Base-by-base conservation (phyloP, 192 early-diverging fungal genomes). In the Umbelopsis ramanniana region DNA sequence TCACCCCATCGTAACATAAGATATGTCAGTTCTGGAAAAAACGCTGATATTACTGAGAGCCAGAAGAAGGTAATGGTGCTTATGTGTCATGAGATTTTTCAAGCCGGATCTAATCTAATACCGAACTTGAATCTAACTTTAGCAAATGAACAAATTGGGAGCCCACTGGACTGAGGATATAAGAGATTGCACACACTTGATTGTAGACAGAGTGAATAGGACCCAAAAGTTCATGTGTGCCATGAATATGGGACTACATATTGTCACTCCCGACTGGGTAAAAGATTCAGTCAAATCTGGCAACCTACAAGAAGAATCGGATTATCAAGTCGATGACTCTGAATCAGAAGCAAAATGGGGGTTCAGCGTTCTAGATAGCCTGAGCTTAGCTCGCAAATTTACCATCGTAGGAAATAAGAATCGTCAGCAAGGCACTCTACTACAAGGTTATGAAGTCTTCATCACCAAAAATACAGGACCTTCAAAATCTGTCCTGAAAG, bases 201-300 rank as follows among this genome's bases (percentile, higher is more conserved):
- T 75, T 10, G 55, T 69, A 4, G 54, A 43, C 23, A 21, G 47
- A 43, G 55, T 75, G 6, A 15, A 63, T 6, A 48, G 68, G 33
- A 75, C 74, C 3, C 67, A 67, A 23, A 75, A 75, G 23, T 57
- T 75, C 17, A 40, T 75, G 22, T 67, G 66, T 55, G 74, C 74
- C 2, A 47, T 75, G 4, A 75, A 75, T 23, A 46, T 75, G 21
- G 74, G 74, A 23, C 22, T 67, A 17, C 23, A 47, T 1, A 66
- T 75, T 8, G 55, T 75, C 26, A 46, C 37, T 6, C 24, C 21
- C 3, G 40, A 70, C 12, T 75, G 74, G 74, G 11, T 68, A 26
- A 66, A 19, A n/a, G 68, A 69, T n/a, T 68, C 68, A 3, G 33
- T 68, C 45, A 47, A 60, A 40, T 7, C 14, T 2, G 43, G 69